A percentile compares a stretch with the other conserved stretches of the same genome.
phyloP scores from a whole-genome alignment of 225 moss, liverwort and hornwort genomes.

The Bryoerythrophyllum caledonicum region DNA sequence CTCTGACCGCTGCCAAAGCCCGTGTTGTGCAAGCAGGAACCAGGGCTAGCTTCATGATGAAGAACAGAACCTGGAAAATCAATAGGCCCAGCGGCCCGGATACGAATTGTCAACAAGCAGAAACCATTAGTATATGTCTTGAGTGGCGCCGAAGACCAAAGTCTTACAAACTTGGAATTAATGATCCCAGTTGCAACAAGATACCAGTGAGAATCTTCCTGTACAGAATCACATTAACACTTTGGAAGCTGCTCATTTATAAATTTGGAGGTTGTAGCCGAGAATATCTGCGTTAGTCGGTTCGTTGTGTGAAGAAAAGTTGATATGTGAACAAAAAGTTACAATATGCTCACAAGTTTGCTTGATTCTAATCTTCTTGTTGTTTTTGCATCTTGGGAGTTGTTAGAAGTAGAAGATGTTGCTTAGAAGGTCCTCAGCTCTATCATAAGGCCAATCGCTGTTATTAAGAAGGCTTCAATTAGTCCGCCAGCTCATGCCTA shows the following conservation, averaged over 20 bases:
- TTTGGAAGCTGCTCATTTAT: background rate
- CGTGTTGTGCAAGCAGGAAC: conserved; percentile 33
- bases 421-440: background rate
- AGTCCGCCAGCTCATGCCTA: too few relatives aligned
- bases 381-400: background rate
- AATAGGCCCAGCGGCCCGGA: background rate
- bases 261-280: background rate
- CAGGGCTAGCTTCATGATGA: conserved; percentile 24
- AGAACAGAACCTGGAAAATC: conserved; percentile 9
- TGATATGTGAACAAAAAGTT: background rate
- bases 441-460: too few relatives aligned
- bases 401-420: background rate
- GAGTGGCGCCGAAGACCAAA: background rate
- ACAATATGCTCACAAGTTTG: too few relatives aligned
- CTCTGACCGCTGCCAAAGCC: conserved; percentile 31
- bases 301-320: background rate
- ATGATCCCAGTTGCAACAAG: background rate
- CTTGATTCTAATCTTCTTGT: background rate
- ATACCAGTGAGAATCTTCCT: background rate
- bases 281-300: background rate
- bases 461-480: too few relatives aligned
- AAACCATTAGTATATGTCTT: background rate
- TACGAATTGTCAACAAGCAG: background rate
- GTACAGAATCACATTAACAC: too few relatives aligned
- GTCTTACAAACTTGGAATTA: background rate